A percentile compares a stretch with the other conserved stretches of the same genome.
Evolutionary conservation across 306 rosid species (phyloP).

Genomic region (Pachyrhizus erosus): DNA sequence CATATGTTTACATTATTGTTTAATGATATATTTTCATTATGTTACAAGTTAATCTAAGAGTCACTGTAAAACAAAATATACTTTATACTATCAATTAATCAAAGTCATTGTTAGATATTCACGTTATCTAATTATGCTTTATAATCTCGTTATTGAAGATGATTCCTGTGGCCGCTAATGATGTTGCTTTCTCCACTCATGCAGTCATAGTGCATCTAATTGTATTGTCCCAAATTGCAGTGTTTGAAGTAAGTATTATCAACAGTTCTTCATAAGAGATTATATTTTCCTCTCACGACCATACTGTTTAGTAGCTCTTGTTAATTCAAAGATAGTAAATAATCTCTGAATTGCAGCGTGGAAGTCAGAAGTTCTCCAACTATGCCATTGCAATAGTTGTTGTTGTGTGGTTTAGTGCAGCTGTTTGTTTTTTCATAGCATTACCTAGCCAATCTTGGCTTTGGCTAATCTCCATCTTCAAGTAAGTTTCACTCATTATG

Average conservation of each 20-base stretch:
- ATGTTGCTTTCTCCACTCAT: slow-evolving; percentile 64
- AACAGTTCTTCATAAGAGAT: background rate
- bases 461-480: slow-evolving; percentile 59
- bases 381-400: slow-evolving; percentile 37
- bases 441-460: slow-evolving; percentile 52
- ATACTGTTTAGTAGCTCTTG: background rate
- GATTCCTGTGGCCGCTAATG: slow-evolving; percentile 94
- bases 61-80: background rate
- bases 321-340: slow-evolving; percentile 7
- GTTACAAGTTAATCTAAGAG: background rate
- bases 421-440: slow-evolving; percentile 54
- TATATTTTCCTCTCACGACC: background rate
- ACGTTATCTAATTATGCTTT: background rate
- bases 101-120: background rate
- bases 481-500: slow-evolving; percentile 35
- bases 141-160: slow-evolving; percentile 54
- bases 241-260: slow-evolving; percentile 46
- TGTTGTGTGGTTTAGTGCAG: slow-evolving; percentile 36
- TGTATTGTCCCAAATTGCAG: slow-evolving; percentile 41
- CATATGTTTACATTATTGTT: background rate
- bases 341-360: slow-evolving; percentile 40
- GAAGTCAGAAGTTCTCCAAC: slow-evolving; percentile 31
- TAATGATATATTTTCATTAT: background rate
- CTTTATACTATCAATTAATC: background rate
- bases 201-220: slow-evolving; percentile 34